Conservation (phyloP, 441 rosid genomes). For the Daphne laureola region DNA sequence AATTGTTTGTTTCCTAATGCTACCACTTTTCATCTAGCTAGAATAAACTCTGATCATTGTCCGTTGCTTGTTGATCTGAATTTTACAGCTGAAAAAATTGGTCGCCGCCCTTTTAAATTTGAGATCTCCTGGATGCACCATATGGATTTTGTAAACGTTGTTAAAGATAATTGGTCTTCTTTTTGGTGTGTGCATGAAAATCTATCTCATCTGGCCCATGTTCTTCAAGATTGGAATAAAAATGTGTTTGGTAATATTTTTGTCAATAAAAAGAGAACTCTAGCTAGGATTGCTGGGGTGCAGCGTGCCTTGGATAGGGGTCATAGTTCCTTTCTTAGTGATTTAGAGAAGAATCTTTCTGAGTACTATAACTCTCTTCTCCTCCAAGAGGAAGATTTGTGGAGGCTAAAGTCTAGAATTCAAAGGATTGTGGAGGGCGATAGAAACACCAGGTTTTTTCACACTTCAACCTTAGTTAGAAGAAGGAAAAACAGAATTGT, state of each 20-base stretch:
- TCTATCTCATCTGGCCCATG: background rate
- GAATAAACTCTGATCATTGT: background rate
- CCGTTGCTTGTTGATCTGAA: background rate
- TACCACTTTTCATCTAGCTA: background rate
- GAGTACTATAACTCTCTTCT: background rate
- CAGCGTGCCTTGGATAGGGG: background rate
- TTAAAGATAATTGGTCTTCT: background rate
- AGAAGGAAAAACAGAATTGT: background rate
- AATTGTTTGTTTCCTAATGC: background rate
- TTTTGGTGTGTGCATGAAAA: background rate
- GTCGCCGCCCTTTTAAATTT: background rate
- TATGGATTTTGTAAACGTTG: background rate
- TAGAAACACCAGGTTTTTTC: background rate
- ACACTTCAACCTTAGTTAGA: background rate
- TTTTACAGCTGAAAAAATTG: too few relatives aligned
- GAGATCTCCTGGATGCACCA: background rate
- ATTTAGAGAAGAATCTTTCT: background rate
- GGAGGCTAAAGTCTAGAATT: background rate
- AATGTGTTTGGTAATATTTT: background rate
- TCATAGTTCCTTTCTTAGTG: too few relatives aligned
- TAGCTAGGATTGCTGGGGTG: background rate
- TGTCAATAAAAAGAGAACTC: background rate
- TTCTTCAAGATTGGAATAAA: background rate
- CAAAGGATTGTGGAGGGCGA: background rate
- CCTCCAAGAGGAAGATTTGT: background rate